Base-by-base conservation (phyloP, 805 yeast genomes). In the Candida palmyrensis region DNA sequence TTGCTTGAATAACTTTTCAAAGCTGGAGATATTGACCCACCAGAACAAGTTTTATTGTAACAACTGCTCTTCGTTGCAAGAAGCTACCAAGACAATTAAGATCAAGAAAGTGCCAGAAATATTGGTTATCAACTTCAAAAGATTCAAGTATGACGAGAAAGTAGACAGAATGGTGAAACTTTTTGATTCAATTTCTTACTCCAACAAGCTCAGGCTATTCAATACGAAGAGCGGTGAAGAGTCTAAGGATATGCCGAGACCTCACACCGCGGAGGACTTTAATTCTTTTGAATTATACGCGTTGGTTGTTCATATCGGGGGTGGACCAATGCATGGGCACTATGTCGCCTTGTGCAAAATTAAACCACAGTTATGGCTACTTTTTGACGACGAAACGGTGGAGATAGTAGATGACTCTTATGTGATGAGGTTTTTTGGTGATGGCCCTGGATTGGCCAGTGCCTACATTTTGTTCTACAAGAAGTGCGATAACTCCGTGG, bases 321-420 rank as follows among this genome's bases (percentile, higher is more conserved):
- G 96, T 3, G 97, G 97, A 0, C 97, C 97, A 1, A 88, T 87
- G 63, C 96, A 89, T 59, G 98, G 98, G 0, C 98, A 92, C 54
- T 92, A 92, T 55, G 90, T 92, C 7, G 73, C 95, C 0, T 63
- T 92, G 4, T 82, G 92, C 39, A 87, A 87, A 51, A 81, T 88
- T 4, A 78, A 74, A 34, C 68, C 73, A 15, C 74, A 76, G 25
- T 89, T 96, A 0, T 92, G 98, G 98, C 61, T 92, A 19, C 60
- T 92, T 37, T 92, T 85, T 59, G 98, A 92, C 54, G 98, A 92
- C 55, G 97, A 92, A 55, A 79, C 92, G 4, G 96, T 90, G 2
- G 97, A 90, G 53, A 63, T 82, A 11, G 88, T 92, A 7, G 87
- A 81, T 43, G 95, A 87, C 41, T 66, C 75, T 25, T 87, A 82